phyloP scores from a whole-genome alignment of 2,329 filamentous ascomycete species.

The Aspergillus unguis region DNA sequence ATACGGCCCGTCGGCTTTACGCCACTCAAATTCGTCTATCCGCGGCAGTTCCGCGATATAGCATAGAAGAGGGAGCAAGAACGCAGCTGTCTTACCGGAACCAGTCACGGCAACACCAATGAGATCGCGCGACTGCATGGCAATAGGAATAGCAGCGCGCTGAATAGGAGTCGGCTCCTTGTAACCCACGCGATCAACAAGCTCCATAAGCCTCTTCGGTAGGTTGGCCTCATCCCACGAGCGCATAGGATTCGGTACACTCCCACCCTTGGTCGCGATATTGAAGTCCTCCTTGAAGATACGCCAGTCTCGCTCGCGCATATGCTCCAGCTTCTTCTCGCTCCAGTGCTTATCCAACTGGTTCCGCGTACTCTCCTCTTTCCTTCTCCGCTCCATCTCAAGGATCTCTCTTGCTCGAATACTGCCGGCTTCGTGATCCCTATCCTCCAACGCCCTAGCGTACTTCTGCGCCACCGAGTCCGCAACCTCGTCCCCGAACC shows the following conservation, averaged over 20 bases:
- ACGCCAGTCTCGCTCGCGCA: slow-evolving; percentile 97
- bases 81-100: slow-evolving; percentile 97
- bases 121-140: slow-evolving; percentile 86
- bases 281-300: slow-evolving; percentile 99
- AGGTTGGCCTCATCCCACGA: slow-evolving; percentile 84
- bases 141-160: slow-evolving; percentile 91
- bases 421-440: slow-evolving; percentile 71
- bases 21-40: slow-evolving; percentile 73
- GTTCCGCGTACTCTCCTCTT: slow-evolving; percentile 68
- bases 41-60: slow-evolving; percentile 91
- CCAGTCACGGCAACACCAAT: slow-evolving; percentile 97
- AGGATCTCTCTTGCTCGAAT: slow-evolving; percentile 75
- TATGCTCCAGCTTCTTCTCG: slow-evolving; percentile 85
- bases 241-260: slow-evolving; percentile 93
- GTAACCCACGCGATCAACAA: slow-evolving; percentile 83
- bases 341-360: slow-evolving; percentile 92
- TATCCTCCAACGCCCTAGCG: slow-evolving; percentile 67
- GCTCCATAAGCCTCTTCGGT: slow-evolving; percentile 71
- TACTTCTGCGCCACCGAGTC: slow-evolving; percentile 54
- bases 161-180: slow-evolving; percentile 89
- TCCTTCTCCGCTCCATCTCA: slow-evolving; percentile 76
- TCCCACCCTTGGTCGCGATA: slow-evolving; percentile 88
- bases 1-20: slow-evolving; percentile 93
- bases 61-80: slow-evolving; percentile 83
- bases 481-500: slow-evolving; percentile 59